Base-by-base conservation (phyloP, 345 rosid genomes). In the Bruguiera sexangula region DNA sequence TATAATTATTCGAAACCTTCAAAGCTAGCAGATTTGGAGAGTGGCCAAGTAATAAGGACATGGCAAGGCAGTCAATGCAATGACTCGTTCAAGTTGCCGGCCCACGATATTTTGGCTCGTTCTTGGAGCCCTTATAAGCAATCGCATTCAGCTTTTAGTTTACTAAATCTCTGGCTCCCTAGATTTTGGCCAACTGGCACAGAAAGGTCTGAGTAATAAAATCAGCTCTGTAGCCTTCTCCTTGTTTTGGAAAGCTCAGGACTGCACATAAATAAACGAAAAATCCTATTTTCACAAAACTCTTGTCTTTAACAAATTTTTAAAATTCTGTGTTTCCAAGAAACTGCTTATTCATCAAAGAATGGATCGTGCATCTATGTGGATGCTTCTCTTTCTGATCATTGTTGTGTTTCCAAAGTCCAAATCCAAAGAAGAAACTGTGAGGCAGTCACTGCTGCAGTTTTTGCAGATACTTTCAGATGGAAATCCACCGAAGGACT, bases 391-490 rank as follows among this genome's bases (percentile, higher is more conserved):
- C 63, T 6, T 78, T 79, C 50, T 81, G 67, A 70, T 82, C 43
- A 52, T 79, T 67, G 60, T 82, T n/a, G 36, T 84, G 48, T 53
- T 75, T 37, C 50, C 75, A 30, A n/a, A 30, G 27, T 65, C 76
- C 10, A 77, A 48, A 50, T 82, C 84, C 15, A 83, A 73, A 43
- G 81, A 82, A 21, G 73, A 72, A 39, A 70, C 64, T 36, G 84
- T 80, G 74, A 83, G 60, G 73, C 52, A 37, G 9, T 75, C 86
- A 9, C 63, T 85, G 51, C 73, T 86, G 32, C 70, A 50, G 56
- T 86, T 88, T 83, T 77, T 85, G 83, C 76, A 67, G 21, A 76
- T 76, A 29, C 83, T 88, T 48, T 78, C 89, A 6, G 74, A 63
- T 22, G 85, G 73, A 26, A 81, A 65, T 61, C 68, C 22, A 15